Base-by-base conservation (phyloP, 805 yeast species). In the Zygoascus bituminiphila region DNA sequence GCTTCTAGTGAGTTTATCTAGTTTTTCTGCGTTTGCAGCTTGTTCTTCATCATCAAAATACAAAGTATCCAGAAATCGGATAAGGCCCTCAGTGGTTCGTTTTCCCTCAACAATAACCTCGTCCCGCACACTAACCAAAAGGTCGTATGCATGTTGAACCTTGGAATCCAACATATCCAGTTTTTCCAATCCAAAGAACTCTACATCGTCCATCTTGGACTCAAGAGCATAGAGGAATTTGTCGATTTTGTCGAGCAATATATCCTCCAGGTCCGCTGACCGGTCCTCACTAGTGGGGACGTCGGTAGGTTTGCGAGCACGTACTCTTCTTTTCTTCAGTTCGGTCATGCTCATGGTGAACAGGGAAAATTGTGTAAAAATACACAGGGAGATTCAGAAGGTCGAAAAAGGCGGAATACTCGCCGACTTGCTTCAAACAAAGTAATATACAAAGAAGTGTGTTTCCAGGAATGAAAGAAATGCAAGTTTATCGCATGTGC, bases 21-120 rank as follows among this genome's bases (percentile, higher is more conserved):
- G 14, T 20, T 47, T 41, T 12, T 15, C 44, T 2, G 33, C 10
- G 26, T 4, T 26, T 2, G 35, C 22, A 8, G n/a, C 15, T 42
- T 22, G 15, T 12, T 45, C 22, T n/a, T 22, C 20, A 8, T 33
- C 49, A 44, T 60, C 58, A 45, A 49, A 52, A 52, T 65, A 49
- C 54, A 57, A 45, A 48, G 51, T 42, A 46, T 60, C 70, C 12
- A 62, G 48, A 33, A 62, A 57, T 26, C 50, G 51, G 25, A 66
- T 55, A 24, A 68, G 50, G 21, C 57, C 57, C 53, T 62, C 70
- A 33, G 66, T 67, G 25, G 58, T 58, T 5, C 59, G 55, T 53
- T 60, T 51, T 25, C 69, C 63, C 25, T 57, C 65, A 22, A 58
- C 60, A 23, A 63, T 50, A 12, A 63, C 58, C 48, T 57, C 62